Percentiles rank a stretch among this genome's conserved stretches.
These are phyloP conservation scores for Moniliella sp. DNA, from an alignment of 1,284 basidiomycete species.

Conservation along the genomic window DNA sequence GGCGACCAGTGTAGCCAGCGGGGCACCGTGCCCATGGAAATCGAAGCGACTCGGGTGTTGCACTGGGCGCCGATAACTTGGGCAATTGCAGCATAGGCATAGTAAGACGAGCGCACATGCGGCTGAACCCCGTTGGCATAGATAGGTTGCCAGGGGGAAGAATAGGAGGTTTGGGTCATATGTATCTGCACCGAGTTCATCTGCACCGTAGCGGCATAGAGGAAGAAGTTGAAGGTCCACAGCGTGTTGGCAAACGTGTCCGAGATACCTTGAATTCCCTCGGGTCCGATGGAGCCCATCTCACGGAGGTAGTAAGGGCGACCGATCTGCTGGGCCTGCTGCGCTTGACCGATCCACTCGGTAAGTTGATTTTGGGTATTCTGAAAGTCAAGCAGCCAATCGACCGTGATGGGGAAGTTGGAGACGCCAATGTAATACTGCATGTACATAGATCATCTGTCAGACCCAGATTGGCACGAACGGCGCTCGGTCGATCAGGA, in stretches of 20 bases:
- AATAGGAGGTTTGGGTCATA: conserved; percentile 12
- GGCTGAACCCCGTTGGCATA: conserved; percentile 5
- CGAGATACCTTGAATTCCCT: conserved; percentile 11
- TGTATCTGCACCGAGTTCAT: conserved; percentile 19
- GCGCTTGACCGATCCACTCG: conserved; percentile 12
- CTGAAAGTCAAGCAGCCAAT: conserved; percentile 11
- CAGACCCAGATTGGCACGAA: conserved; percentile 13
- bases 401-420: conserved; percentile 7
- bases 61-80: no score
- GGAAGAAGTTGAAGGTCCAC: conserved; percentile 23
- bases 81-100: no score
- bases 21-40: no score
- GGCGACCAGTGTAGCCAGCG: no score
- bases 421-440: conserved; percentile 15
- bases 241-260: conserved; percentile 18
- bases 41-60: no score
- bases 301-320: conserved; percentile 20
- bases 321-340: conserved; percentile 11
- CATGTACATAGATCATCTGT: no score
- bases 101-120: no score
- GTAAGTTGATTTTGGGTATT: conserved; percentile 8
- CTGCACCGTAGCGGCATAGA: no score
- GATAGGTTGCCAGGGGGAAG: conserved; percentile 14
- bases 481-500: no score
- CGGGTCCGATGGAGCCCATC: conserved; percentile 19